phyloP scores from a whole-genome alignment of 768 basidiomycete genomes.

The Krasilnikovozyma curviuscula region DNA sequence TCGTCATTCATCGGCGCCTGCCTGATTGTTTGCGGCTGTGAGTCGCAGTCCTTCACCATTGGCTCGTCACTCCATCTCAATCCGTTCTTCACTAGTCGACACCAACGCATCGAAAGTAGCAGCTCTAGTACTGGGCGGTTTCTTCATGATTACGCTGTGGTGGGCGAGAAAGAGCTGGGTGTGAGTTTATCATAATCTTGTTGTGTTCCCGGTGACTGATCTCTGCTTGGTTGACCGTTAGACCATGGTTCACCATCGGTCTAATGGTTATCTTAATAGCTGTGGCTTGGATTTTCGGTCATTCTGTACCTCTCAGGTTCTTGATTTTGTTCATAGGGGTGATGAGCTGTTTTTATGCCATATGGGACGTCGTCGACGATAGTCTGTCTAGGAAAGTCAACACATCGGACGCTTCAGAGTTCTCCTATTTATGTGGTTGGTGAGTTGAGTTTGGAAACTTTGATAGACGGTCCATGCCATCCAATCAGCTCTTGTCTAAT shows the following conservation, averaged over 20 bases:
- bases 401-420: slow-evolving; percentile 67
- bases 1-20: slow-evolving; percentile 70
- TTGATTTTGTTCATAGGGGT: slow-evolving; percentile 35
- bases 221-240: not conserved
- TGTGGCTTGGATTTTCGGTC: slow-evolving; percentile 20
- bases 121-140: slow-evolving; percentile 54
- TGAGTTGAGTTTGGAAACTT: no score
- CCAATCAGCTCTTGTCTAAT: slow-evolving; percentile 37
- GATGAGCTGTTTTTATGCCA: slow-evolving; percentile 26
- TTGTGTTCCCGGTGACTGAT: no score
- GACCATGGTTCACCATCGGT: slow-evolving; percentile 54
- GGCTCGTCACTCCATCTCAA: slow-evolving; percentile 36
- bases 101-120: slow-evolving; percentile 50
- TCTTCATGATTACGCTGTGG: slow-evolving; percentile 76
- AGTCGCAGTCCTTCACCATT: slow-evolving; percentile 31
- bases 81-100: slow-evolving; percentile 14
- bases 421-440: slow-evolving; percentile 63
- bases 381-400: slow-evolving; percentile 35
- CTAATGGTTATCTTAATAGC: slow-evolving; percentile 63
- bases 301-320: slow-evolving; percentile 42
- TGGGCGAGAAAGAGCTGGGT: slow-evolving; percentile 23
- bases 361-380: slow-evolving; percentile 72
- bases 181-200: not conserved
- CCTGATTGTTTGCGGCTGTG: slow-evolving; percentile 41
- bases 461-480: no score